Conservation (phyloP, 352 stramenopile species). For the Globisporangium sylvaticum region DNA sequence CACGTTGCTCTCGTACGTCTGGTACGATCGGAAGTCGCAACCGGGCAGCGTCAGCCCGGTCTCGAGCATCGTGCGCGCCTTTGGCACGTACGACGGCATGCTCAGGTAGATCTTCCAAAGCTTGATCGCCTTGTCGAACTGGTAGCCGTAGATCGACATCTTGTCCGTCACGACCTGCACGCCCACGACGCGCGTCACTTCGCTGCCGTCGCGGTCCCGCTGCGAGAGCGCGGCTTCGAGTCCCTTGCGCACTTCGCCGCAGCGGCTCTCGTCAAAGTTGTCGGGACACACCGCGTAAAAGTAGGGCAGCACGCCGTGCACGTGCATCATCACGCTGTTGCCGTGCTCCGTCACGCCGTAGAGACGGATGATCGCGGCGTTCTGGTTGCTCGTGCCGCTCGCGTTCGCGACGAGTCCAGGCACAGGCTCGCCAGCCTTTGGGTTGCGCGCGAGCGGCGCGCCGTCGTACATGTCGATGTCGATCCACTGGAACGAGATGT, state of each 20-base stretch:
- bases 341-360: constrained; percentile 95
- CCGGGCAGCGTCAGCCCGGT: constrained; percentile 70
- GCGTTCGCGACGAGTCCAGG: constrained; percentile 82
- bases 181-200: constrained; percentile 47
- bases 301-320: constrained; percentile 98
- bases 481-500: constrained; percentile 94
- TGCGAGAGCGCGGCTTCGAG: constrained; percentile 56
- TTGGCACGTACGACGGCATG: constrained; percentile 94
- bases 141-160: constrained; percentile 87
- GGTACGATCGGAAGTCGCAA: constrained; percentile 64
- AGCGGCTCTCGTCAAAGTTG: constrained; percentile 57
- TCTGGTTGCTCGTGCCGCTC: constrained; percentile 90
- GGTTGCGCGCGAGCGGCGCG: constrained; percentile 82
- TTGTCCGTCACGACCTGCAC: constrained; percentile 75
- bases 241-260: constrained; percentile 61
- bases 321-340: constrained; percentile 95
- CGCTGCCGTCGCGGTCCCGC: constrained; percentile 46
- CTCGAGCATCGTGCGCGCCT: constrained; percentile 89
- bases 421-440: constrained; percentile 62
- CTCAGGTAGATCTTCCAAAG: constrained; percentile 92
- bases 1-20: constrained; percentile 99
- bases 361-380: constrained; percentile 89
- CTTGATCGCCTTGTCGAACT: constrained; percentile 67
- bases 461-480: constrained; percentile 98
- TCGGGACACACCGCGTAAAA: constrained; percentile 91